Evolutionary conservation across 2,329 filamentous ascomycete species (phyloP).

Genomic region (Sporothrix dimorphospora): DNA sequence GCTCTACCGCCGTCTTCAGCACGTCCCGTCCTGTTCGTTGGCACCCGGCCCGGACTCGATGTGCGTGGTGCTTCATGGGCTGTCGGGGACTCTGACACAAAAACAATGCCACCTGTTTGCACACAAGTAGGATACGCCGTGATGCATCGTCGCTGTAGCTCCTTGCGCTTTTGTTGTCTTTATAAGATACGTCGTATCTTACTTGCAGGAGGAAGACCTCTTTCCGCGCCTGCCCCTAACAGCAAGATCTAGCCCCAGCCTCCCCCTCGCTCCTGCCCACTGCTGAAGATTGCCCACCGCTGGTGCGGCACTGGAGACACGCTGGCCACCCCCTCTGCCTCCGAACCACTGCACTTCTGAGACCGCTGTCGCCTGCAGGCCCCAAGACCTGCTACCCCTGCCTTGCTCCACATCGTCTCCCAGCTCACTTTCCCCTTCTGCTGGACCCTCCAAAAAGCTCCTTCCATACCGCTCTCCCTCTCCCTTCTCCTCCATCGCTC

Average conservation of each 20-base stretch:
- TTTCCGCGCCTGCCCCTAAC: not conserved
- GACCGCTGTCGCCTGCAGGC: conserved; percentile 8
- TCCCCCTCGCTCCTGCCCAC: not conserved
- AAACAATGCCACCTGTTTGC: not conserved
- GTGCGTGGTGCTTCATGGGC: not conserved
- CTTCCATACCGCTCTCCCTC: not conserved
- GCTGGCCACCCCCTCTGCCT: not conserved
- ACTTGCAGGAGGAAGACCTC: too few relatives aligned
- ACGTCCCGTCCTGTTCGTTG: not conserved
- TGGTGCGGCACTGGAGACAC: too few relatives aligned
- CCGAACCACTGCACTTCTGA: conserved; percentile 6
- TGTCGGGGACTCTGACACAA: too few relatives aligned
- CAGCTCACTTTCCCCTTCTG: conserved; percentile 9
- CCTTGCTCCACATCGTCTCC: conserved; percentile 23
- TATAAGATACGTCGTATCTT: too few relatives aligned
- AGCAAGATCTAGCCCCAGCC: not conserved
- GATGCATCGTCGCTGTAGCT: not conserved
- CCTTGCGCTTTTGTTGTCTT: not conserved
- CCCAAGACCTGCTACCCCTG: conserved; percentile 19
- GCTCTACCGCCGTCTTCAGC: not conserved
- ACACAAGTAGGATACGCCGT: not conserved
- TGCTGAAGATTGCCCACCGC: conserved; percentile 14
- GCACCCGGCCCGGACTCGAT: not conserved
- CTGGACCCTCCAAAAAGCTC: not conserved
- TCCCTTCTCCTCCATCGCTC: not conserved